These are phyloP conservation scores for Penicillium sp. DNA, from an alignment of 2,329 filamentous ascomycete species.

Conservation along the genomic window DNA sequence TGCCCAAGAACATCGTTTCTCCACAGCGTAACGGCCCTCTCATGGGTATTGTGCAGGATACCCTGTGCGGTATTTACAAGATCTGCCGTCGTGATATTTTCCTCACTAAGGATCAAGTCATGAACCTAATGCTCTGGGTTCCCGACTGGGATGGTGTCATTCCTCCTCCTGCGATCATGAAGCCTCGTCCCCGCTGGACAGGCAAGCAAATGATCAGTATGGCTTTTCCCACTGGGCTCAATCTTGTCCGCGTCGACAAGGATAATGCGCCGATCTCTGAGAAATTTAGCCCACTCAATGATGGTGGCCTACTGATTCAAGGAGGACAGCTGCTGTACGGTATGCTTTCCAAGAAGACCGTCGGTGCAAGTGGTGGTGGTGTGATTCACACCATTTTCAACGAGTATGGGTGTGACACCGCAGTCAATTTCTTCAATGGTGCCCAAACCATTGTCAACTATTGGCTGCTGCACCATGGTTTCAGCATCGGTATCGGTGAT, in stretches of 20 bases:
- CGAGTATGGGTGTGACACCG: constrained; percentile 80
- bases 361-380: constrained; percentile 87
- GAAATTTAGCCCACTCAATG: constrained; percentile 65
- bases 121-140: constrained; percentile 97
- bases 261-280: constrained; percentile 60
- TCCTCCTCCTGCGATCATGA: constrained; percentile 89
- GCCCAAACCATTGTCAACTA: constrained; percentile 94
- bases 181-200: constrained; percentile 91
- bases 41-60: constrained; percentile 99
- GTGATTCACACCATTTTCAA: constrained; percentile 97
- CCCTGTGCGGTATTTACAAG: constrained; percentile 94
- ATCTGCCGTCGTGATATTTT: constrained; percentile 92
- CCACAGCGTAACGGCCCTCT: constrained; percentile 94
- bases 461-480: constrained; percentile 94
- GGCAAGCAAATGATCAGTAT: constrained; percentile 97
- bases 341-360: constrained; percentile 87
- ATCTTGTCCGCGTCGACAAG: constrained; percentile 68
- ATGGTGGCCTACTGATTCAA: constrained; percentile 80
- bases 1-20: constrained; percentile 98
- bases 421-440: constrained; percentile 95
- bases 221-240: constrained; percentile 85
- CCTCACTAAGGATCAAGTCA: constrained; percentile 84
- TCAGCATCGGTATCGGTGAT: constrained; percentile 98
- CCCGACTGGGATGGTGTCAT: constrained; percentile 97
- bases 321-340: constrained; percentile 89